Conservation (phyloP, 345 rosid genomes). For the Jatropha curcas region DNA sequence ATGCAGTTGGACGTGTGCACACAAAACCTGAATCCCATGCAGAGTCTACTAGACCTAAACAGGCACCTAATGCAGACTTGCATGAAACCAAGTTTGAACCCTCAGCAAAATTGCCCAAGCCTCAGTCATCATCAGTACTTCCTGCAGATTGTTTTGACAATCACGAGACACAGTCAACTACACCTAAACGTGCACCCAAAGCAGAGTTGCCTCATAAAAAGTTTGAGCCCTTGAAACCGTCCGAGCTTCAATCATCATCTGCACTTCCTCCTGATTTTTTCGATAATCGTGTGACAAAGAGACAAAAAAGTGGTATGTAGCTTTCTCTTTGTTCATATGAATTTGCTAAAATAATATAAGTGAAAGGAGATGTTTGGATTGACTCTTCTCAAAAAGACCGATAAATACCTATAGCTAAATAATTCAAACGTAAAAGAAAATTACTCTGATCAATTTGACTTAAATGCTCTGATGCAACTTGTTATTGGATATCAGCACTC, state of each 20-base stretch:
- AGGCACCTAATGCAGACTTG: slow-evolving; percentile 12
- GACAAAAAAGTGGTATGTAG: slow-evolving; percentile 39
- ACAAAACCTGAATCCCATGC: slow-evolving; percentile 12
- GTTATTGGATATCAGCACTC: background rate
- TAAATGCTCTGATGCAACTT: background rate
- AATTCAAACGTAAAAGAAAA: background rate
- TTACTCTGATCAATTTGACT: background rate
- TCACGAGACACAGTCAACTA: slow-evolving; percentile 20
- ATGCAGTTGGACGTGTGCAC: slow-evolving; percentile 45
- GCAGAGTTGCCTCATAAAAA: slow-evolving; percentile 21
- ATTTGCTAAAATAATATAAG: background rate
- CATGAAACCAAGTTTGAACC: slow-evolving; percentile 30
- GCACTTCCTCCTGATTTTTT: slow-evolving; percentile 59
- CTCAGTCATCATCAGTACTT: slow-evolving; percentile 48
- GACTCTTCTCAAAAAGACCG: background rate
- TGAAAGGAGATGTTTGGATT: background rate
- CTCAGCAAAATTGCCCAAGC: slow-evolving; percentile 27
- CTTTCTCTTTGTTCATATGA: background rate
- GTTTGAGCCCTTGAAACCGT: slow-evolving; percentile 28
- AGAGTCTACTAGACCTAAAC: slow-evolving; percentile 22
- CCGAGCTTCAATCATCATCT: slow-evolving; percentile 44
- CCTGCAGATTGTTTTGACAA: slow-evolving; percentile 58
- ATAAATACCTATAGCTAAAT: background rate
- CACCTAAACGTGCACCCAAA: background rate
- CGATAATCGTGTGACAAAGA: slow-evolving; percentile 41